phyloP scores from a whole-genome alignment of 148 eudicot genomes.

The Euryodendron excelsum region DNA sequence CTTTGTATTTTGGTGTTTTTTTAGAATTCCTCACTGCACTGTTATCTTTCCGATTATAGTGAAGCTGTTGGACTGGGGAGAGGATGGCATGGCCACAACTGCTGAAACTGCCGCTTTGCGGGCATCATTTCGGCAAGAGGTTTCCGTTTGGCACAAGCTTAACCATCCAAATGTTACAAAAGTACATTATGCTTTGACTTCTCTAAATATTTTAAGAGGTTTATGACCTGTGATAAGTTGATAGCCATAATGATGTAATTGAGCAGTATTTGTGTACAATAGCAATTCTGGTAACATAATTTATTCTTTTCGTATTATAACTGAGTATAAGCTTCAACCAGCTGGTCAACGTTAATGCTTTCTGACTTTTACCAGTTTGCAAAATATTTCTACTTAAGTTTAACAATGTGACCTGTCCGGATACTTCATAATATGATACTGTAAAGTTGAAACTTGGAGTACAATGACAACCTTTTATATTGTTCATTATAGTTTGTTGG shows the following conservation, averaged over 20 bases:
- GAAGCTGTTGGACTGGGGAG: slow-evolving; percentile 96
- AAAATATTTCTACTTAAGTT: too few species aligned
- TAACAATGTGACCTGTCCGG: neutral
- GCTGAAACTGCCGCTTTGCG: slow-evolving; percentile 71
- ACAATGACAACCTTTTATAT: neutral
- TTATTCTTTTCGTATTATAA: neutral
- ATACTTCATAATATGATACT: neutral
- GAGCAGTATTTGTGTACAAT: neutral
- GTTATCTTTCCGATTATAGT: slow-evolving; percentile 42
- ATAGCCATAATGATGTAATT: neutral
- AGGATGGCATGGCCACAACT: slow-evolving; percentile 72
- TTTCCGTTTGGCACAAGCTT: slow-evolving; percentile 88
- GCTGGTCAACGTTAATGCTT: neutral
- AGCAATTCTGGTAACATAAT: neutral
- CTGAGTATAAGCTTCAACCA: neutral
- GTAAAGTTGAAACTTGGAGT: neutral
- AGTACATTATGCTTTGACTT: slow-evolving; percentile 27
- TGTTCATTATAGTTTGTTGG: slow-evolving; percentile 67
- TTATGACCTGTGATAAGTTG: neutral
- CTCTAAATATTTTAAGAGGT: neutral
- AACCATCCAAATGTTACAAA: slow-evolving; percentile 81
- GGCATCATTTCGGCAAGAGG: slow-evolving; percentile 79
- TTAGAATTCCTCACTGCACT: too few species aligned
- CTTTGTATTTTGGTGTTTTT: too few species aligned
- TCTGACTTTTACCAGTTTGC: too few species aligned